phyloP scores from a whole-genome alignment of 108 stramenopile genomes.

The Craspedostauros australis region DNA sequence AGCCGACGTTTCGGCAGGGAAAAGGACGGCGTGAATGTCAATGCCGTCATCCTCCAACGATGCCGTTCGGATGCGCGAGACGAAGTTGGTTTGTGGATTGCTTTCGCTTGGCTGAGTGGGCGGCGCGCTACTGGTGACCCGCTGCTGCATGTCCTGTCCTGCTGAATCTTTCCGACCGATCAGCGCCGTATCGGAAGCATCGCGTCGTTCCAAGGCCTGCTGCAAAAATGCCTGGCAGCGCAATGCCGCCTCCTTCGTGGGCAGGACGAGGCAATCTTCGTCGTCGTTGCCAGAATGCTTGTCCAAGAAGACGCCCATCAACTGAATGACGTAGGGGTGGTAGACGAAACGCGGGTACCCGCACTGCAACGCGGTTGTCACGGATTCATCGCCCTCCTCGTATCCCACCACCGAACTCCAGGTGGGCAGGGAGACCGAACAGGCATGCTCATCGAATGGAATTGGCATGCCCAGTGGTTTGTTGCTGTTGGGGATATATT shows the following conservation, averaged over 20 bases:
- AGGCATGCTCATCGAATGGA: constrained; percentile 52
- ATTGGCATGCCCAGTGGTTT: constrained; percentile 38
- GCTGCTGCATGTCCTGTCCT: neutral
- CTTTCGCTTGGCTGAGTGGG: constrained; percentile 11
- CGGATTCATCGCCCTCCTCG: constrained; percentile 60
- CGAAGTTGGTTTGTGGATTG: neutral
- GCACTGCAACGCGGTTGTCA: constrained; percentile 49
- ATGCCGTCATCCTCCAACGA: constrained; percentile 20
- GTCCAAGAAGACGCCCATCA: constrained; percentile 28
- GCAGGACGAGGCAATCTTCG: constrained; percentile 55
- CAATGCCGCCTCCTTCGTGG: constrained; percentile 32
- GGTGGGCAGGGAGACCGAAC: constrained; percentile 48
- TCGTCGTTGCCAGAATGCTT: constrained; percentile 5
- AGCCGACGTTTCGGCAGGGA: constrained; percentile 46
- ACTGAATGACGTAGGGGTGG: constrained; percentile 53
- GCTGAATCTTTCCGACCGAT: no score
- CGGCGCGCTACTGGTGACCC: constrained; percentile 1
- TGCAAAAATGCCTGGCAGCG: constrained; percentile 52
- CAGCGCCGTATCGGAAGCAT: neutral
- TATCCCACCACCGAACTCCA: constrained; percentile 57
- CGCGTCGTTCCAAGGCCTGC: constrained; percentile 29
- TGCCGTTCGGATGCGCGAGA: constrained; percentile 26
- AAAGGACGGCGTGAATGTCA: constrained; percentile 46
- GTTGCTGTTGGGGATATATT: constrained; percentile 12
- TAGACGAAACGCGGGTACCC: constrained; percentile 73